These are phyloP conservation scores for Aureobasidium mangrovei DNA, from an alignment of 2,329 filamentous ascomycete species.

Conservation along the genomic window DNA sequence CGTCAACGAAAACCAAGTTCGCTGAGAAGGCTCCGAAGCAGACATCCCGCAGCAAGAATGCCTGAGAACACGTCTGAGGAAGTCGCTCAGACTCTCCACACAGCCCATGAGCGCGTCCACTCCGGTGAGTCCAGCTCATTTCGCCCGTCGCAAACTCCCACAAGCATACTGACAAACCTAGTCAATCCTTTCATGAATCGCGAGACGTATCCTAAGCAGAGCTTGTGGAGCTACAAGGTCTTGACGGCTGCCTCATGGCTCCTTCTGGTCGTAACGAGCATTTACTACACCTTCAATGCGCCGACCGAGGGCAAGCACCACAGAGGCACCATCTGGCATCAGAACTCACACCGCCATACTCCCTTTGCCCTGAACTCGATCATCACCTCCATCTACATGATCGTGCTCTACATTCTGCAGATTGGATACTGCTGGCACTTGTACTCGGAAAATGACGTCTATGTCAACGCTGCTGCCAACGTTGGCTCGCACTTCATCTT, in stretches of 20 bases:
- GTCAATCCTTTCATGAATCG: slow-evolving; percentile 70
- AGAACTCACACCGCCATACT: slow-evolving; percentile 58
- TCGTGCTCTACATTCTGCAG: slow-evolving; percentile 64
- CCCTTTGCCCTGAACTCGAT: slow-evolving; percentile 66
- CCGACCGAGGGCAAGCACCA: slow-evolving; percentile 53
- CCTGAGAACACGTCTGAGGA: slow-evolving; percentile 8
- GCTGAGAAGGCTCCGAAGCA: no score
- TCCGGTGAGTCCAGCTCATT: slow-evolving; percentile 1
- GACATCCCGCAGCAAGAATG: neutral
- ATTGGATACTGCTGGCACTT: slow-evolving; percentile 67
- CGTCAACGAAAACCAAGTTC: no score
- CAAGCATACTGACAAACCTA: slow-evolving; percentile 25
- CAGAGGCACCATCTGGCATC: slow-evolving; percentile 60
- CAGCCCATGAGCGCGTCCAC: slow-evolving; percentile 4
- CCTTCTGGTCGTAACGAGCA: slow-evolving; percentile 58
- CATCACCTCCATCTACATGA: slow-evolving; percentile 68
- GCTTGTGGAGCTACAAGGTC: slow-evolving; percentile 66
- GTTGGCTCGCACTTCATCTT: slow-evolving; percentile 78
- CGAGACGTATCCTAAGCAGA: slow-evolving; percentile 53
- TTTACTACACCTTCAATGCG: slow-evolving; percentile 63
- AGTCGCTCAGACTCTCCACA: slow-evolving; percentile 1
- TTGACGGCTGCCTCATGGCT: slow-evolving; percentile 67
- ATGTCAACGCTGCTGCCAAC: slow-evolving; percentile 61
- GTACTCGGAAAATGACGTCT: slow-evolving; percentile 56
- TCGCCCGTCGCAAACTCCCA: neutral